Evolutionary conservation across 495 filamentous ascomycete genomes (phyloP), one percentile per base, ranked within the genome.

Genomic region (Aspergillus incahuasiensis): DNA sequence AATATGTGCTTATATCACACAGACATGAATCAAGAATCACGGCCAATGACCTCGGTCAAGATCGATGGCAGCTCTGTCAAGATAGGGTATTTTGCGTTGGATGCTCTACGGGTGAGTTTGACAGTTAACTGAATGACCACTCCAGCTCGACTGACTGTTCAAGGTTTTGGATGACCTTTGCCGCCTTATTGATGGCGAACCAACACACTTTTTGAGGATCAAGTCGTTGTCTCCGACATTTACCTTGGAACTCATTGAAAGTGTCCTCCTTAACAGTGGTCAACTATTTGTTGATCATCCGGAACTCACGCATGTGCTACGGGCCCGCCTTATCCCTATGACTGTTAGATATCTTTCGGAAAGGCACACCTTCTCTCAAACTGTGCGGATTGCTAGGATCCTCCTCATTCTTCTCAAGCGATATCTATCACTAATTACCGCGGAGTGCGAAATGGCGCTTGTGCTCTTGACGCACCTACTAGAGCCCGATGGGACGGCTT

Each of bases 221-320:
- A 85, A 86, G 32, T 80, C 82, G 5, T 78, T 97, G 13, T 83
- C 89, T 1, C 84, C 89, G 46, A 86, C 86, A 1, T 92, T 95
- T 58, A 89, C 90, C 18, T 72, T 98, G 1, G 94, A 97, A 63
- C 76, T 97, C 30, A 90, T 97, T 58, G 92, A 96, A 72, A 91
- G 89, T 5, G 81, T 96, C 32, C 69, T 98, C 42, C 81, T 86
- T 3, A 95, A 91, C 63, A 91, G 96, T 74, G 83, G 87, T 15
- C 77, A 81, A 28, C 86, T 95, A 25, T 91, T 96, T 66, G 73
- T 82, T 6, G 74, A 75, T 1, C 94, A 96, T 65, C 75, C 82
- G 0, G 94, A 98, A 64, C 87, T 95, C 62, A 81, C 85, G 5
- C 77, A 92, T 62, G 81, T 95, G 22, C 70, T 97, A 22, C 83